Conservation (phyloP, 306 rosid species). For the Inga oerstediana region DNA sequence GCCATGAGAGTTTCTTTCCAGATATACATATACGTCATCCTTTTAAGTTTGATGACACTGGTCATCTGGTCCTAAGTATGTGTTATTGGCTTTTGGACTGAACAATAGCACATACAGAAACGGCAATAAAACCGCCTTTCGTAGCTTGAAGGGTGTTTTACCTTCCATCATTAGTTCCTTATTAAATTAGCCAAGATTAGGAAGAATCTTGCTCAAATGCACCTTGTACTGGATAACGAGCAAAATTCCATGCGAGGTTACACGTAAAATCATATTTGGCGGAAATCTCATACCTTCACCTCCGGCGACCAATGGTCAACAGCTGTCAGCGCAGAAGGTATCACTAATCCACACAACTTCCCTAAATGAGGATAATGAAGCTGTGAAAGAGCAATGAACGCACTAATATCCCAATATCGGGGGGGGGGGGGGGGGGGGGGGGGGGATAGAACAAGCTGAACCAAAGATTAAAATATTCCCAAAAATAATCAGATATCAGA, state of each 20-base stretch:
- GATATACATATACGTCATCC: neutral
- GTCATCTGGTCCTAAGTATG: neutral
- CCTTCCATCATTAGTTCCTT: constrained; percentile 5
- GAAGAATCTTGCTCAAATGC: neutral
- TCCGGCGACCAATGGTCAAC: constrained; percentile 95
- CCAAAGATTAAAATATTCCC: constrained; percentile 12
- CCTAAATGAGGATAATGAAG: constrained; percentile 80
- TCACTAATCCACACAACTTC: constrained; percentile 68
- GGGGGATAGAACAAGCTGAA: neutral
- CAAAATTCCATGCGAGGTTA: neutral
- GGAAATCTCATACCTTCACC: constrained; percentile 69
- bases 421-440: constrained; percentile 8
- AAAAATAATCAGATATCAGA: neutral
- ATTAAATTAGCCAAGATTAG: neutral
- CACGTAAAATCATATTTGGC: neutral
- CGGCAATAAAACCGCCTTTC: neutral
- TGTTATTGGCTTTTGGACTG: neutral
- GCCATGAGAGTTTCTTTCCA: neutral
- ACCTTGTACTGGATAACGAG: neutral
- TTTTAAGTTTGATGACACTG: neutral
- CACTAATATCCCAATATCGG: constrained; percentile 23
- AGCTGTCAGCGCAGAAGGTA: constrained; percentile 86
- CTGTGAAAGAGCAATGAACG: constrained; percentile 42
- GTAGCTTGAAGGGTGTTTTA: neutral
- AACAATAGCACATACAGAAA: neutral